phyloP scores from a whole-genome alignment of 2,329 filamentous ascomycete species.

The Aspergillus sclerotialis region DNA sequence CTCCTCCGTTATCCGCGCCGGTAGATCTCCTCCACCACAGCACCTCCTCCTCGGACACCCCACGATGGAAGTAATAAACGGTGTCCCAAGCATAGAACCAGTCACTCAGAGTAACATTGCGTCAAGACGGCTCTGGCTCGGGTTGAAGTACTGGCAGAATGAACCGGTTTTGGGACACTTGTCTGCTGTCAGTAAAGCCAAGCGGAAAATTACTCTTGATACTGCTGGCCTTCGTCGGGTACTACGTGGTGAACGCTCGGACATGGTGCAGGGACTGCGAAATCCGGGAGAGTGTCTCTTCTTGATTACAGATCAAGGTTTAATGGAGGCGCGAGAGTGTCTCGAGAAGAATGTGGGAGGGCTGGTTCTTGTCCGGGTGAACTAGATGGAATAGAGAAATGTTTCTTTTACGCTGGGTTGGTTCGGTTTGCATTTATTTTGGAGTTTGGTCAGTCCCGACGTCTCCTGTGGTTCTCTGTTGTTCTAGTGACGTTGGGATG shows the following conservation, averaged over 20 bases:
- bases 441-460: constrained; percentile 33
- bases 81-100: constrained; percentile 33
- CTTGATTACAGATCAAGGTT: constrained; percentile 66
- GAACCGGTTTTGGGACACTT: constrained; percentile 68
- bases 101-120: constrained; percentile 67
- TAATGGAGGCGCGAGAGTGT: constrained; percentile 77
- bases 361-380: constrained; percentile 65
- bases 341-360: constrained; percentile 76
- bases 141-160: constrained; percentile 83
- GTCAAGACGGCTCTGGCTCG: constrained; percentile 72
- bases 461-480: constrained; percentile 20
- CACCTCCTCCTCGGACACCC: constrained; percentile 48
- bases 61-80: constrained; percentile 30
- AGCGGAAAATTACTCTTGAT: constrained; percentile 61
- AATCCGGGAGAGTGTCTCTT: constrained; percentile 77
- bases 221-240: constrained; percentile 57
- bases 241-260: constrained; percentile 59
- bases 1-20: constrained; percentile 68
- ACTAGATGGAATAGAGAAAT: constrained; percentile 8
- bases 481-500: constrained; percentile 25
- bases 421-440: constrained; percentile 27
- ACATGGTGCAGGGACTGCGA: constrained; percentile 64
- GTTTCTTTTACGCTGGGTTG: constrained; percentile 10
- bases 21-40: constrained; percentile 50
- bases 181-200: constrained; percentile 64